A percentile compares a stretch with the other conserved stretches of the same genome.
phyloP scores from a whole-genome alignment of 495 filamentous ascomycete genomes.

The Hypoxylon fuscum region DNA sequence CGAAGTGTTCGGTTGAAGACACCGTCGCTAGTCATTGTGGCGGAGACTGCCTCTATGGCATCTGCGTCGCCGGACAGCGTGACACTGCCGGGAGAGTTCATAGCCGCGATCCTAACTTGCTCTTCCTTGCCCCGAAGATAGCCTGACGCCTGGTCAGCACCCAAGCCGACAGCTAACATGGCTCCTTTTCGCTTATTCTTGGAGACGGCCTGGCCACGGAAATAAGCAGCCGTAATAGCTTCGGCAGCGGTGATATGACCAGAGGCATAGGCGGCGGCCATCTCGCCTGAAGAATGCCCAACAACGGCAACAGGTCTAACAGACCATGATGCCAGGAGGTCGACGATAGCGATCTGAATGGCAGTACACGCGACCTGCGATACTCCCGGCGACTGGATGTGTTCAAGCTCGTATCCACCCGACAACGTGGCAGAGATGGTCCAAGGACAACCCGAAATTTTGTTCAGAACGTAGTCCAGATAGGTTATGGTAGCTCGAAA shows the following conservation, averaged over 20 bases:
- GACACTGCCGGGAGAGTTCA: slow-evolving; percentile 53
- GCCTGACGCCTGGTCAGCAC: slow-evolving; percentile 46
- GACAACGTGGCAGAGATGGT: neutral
- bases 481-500: slow-evolving; percentile 6
- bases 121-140: slow-evolving; percentile 44
- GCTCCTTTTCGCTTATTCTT: slow-evolving; percentile 47
- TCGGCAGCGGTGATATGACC: slow-evolving; percentile 46
- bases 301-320: slow-evolving; percentile 55
- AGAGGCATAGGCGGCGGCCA: slow-evolving; percentile 55
- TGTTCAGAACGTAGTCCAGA: neutral
- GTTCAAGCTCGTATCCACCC: neutral
- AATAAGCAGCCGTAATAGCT: slow-evolving; percentile 60
- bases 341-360: slow-evolving; percentile 57
- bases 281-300: slow-evolving; percentile 69
- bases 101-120: slow-evolving; percentile 50
- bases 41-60: slow-evolving; percentile 41
- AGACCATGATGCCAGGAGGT: slow-evolving; percentile 54
- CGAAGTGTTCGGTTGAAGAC: slow-evolving; percentile 51
- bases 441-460: neutral
- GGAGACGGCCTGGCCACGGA: slow-evolving; percentile 53
- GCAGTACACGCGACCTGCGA: slow-evolving; percentile 59
- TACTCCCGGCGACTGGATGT: slow-evolving; percentile 33
- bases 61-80: slow-evolving; percentile 56
- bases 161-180: slow-evolving; percentile 62
- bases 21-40: slow-evolving; percentile 46